Percentiles rank a stretch among this genome's conserved stretches.
Evolutionary conservation across 148 eudicot genomes (phyloP).

Genomic region (Spergularia marina): DNA sequence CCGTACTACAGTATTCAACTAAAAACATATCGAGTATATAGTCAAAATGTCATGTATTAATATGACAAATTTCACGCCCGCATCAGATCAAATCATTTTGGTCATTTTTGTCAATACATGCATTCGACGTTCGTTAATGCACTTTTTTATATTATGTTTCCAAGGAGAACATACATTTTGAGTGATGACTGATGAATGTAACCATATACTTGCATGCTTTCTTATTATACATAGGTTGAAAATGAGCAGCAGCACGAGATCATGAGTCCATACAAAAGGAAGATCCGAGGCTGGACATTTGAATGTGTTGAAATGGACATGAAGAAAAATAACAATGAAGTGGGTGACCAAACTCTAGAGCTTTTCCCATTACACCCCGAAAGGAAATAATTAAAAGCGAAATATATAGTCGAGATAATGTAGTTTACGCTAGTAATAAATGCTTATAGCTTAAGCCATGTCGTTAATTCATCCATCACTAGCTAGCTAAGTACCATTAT

Average conservation of each 20-base stretch:
- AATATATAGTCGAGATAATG: not conserved
- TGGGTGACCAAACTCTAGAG: constrained; percentile 64
- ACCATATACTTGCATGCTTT: not conserved
- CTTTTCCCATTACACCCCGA: constrained; percentile 91
- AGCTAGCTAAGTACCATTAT: constrained; percentile 2
- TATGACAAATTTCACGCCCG: too few relatives aligned
- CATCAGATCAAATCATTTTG: too few relatives aligned
- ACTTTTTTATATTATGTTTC: too few relatives aligned
- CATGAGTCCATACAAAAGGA: constrained; percentile 60
- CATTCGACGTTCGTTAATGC: too few relatives aligned
- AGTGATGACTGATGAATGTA: too few relatives aligned
- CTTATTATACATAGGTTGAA: constrained; percentile 35
- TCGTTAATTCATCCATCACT: not conserved
- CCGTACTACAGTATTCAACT: too few relatives aligned
- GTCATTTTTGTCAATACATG: too few relatives aligned
- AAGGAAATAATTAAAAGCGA: constrained; percentile 37
- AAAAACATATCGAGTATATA: too few relatives aligned
- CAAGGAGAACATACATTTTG: too few relatives aligned
- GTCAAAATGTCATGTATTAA: too few relatives aligned
- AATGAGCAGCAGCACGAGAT: constrained; percentile 32
- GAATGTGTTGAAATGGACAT: constrained; percentile 38
- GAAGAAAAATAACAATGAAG: constrained; percentile 23
- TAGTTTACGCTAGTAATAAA: not conserved
- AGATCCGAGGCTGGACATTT: constrained; percentile 61
- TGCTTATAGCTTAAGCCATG: not conserved